Evolutionary conservation across 177 flowering plant species (phyloP).

Genomic region (Vitis hybrid): DNA sequence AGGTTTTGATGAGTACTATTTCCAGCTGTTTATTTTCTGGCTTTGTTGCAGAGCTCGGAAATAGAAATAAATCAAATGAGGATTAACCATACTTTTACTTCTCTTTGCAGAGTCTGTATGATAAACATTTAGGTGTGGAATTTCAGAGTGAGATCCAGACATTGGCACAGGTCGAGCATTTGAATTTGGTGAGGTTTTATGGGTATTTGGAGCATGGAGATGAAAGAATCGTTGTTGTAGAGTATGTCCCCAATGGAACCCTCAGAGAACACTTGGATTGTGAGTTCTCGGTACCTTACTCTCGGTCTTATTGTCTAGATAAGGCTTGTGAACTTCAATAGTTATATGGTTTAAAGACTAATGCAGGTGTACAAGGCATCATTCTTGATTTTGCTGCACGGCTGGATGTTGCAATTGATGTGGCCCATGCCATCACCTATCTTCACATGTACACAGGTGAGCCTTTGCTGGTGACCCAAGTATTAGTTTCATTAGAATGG

Average conservation of each 20-base stretch:
- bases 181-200: conserved; percentile 72
- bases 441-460: conserved; percentile 93
- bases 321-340: neutral
- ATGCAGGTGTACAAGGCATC: conserved; percentile 62
- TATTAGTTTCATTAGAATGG: neutral
- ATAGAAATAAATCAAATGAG: neutral
- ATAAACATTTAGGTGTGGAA: conserved; percentile 65
- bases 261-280: conserved; percentile 94
- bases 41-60: neutral
- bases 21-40: neutral
- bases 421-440: conserved; percentile 96
- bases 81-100: neutral
- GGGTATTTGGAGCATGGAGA: conserved; percentile 77
- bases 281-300: conserved; percentile 32
- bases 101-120: conserved; percentile 60
- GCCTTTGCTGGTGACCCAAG: neutral
- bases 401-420: conserved; percentile 86
- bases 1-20: conserved; percentile 38
- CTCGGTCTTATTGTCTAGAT: neutral
- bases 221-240: conserved; percentile 81
- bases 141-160: conserved; percentile 77
- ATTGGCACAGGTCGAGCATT: conserved; percentile 72
- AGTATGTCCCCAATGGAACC: conserved; percentile 92
- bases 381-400: conserved; percentile 76
- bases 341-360: conserved; percentile 2